phyloP scores from a whole-genome alignment of 805 yeast genomes.

The Ogataea dorogensis region DNA sequence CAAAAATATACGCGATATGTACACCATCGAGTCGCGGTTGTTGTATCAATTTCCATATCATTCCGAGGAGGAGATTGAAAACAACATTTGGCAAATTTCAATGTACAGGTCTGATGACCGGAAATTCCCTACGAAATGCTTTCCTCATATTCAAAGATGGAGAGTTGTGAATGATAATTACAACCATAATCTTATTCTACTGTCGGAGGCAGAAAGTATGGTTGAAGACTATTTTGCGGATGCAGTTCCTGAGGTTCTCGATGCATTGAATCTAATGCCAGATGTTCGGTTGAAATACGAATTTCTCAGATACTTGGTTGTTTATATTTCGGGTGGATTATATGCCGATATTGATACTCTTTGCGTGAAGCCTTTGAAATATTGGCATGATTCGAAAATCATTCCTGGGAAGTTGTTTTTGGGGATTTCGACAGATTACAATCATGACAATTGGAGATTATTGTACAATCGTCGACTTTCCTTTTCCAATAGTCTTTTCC shows the following conservation, averaged over 20 bases:
- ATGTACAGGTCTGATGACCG: slow-evolving; percentile 24
- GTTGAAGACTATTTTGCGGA: slow-evolving; percentile 19
- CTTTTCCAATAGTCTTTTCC: slow-evolving; percentile 29
- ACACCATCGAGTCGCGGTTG: slow-evolving; percentile 28
- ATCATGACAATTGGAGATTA: slow-evolving; percentile 32
- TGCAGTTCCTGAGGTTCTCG: slow-evolving; percentile 45
- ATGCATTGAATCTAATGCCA: slow-evolving; percentile 46
- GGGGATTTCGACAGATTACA: slow-evolving; percentile 32
- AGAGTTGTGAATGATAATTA: slow-evolving; percentile 22
- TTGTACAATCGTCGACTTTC: slow-evolving; percentile 34
- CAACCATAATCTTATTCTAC: slow-evolving; percentile 22
- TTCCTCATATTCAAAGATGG: slow-evolving; percentile 25
- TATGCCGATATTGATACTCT: slow-evolving; percentile 56
- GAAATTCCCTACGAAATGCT: slow-evolving; percentile 16
- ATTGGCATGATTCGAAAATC: slow-evolving; percentile 29
- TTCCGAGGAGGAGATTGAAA: slow-evolving; percentile 24
- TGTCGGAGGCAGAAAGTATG: slow-evolving; percentile 18
- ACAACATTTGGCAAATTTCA: slow-evolving; percentile 34
- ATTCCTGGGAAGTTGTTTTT: slow-evolving; percentile 26
- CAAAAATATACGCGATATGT: slow-evolving; percentile 23
- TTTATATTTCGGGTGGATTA: slow-evolving; percentile 52
- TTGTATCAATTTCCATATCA: slow-evolving; percentile 27
- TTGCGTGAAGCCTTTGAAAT: slow-evolving; percentile 42
- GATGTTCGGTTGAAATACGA: slow-evolving; percentile 49
- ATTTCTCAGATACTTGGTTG: slow-evolving; percentile 49